Percentiles rank a stretch among this genome's conserved stretches.
Evolutionary conservation across 306 rosid genomes (phyloP).

Genomic region (Crotalaria pallida): DNA sequence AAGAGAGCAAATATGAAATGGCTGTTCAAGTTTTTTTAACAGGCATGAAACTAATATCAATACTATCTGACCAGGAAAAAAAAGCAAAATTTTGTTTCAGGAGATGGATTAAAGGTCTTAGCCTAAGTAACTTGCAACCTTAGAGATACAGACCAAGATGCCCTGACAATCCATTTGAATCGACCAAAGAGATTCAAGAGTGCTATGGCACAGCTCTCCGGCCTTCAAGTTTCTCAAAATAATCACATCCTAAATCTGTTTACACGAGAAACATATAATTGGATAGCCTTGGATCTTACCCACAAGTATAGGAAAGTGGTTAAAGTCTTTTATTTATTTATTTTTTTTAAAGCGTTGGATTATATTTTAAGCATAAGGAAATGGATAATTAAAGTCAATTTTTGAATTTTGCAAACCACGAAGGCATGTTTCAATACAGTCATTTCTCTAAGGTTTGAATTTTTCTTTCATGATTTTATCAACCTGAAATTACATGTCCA

Average conservation of each 20-base stretch:
- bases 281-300: neutral
- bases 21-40: neutral
- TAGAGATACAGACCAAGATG: neutral
- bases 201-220: neutral
- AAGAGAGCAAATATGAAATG: neutral
- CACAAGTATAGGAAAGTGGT: neutral
- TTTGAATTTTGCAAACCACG: neutral
- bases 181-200: neutral
- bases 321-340: no score
- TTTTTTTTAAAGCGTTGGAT: neutral
- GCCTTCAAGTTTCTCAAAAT: neutral
- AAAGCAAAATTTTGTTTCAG: neutral
- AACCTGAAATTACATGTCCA: neutral
- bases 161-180: neutral
- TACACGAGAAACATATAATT: neutral
- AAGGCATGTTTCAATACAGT: neutral
- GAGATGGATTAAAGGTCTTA: neutral
- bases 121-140: neutral
- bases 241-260: neutral
- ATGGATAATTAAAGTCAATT: neutral
- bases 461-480: neutral
- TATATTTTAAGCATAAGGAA: no score
- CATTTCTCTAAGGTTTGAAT: neutral
- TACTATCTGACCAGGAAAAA: neutral
- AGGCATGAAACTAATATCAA: neutral